Base-by-base conservation (phyloP, 192 early-diverging fungal species). In the Podila minutissima region DNA sequence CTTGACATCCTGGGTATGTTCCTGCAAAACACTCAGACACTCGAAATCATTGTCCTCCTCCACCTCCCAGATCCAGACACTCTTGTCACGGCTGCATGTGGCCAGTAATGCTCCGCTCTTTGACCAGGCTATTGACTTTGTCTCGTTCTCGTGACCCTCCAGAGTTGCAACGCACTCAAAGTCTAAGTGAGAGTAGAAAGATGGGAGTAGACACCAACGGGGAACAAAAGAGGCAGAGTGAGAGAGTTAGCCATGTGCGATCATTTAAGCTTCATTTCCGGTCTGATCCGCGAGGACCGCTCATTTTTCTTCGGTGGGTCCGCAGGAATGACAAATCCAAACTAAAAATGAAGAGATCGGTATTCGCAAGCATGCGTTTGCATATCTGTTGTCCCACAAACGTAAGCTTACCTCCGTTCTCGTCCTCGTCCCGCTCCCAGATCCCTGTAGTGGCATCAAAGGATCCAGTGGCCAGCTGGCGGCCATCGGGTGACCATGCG, bases 61-160 rank as follows among this genome's bases (percentile, higher is more conserved):
- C 11, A 91, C 90, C 75, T 99, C 98, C 98, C 98, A 99, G 70
- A 99, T 96, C 98, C 98, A 99, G 35, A 99, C 96, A 84, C 94
- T 96, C 82, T 97, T 98, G 85, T 99, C 98, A 35, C 98, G 86
- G 31, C 94, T 93, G 74, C 98, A 98, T 6, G 98, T 99, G 13
- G 98, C 95, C 48, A 99, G 81, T 28, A 99, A 86, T 5, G 91
- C 82, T 13, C 95, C 97, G 1, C 90, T 88, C 29, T 89, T 82
- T 13, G 93, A 92, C 96, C 96, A 99, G 13, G 94, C 87, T 41
- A 98, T 94, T 41, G 90, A 89, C 83, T 99, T 99, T 49, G 95
- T 96, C 84, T 99, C 97, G 83, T 98, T 98, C 85, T 99, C 97
- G 83, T 99, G 97, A 48, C 97, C 97, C 78, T 99, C 97, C 53